A percentile compares a stretch with the other conserved stretches of the same genome.
Evolutionary conservation across 2,329 filamentous ascomycete genomes (phyloP).

Genomic region (Neofusicoccum parvum): DNA sequence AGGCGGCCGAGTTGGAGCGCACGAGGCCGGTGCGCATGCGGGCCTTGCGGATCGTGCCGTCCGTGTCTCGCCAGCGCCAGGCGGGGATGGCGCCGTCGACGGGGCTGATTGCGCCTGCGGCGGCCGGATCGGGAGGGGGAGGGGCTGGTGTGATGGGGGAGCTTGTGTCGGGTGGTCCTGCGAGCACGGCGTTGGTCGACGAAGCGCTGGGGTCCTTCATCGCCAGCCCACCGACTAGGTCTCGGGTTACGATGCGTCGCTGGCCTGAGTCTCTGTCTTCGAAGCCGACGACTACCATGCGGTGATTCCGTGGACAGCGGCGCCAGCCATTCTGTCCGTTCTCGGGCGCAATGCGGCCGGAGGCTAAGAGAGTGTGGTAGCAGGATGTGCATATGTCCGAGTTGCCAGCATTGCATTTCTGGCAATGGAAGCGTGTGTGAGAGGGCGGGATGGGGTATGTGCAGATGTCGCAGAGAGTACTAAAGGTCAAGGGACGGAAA

Average conservation of each 20-base stretch:
- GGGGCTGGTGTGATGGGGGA: conserved; percentile 21
- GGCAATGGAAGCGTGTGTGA: conserved; percentile 77
- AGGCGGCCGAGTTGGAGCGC: background rate
- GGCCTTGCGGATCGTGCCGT: conserved; percentile 33
- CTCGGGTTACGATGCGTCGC: conserved; percentile 66
- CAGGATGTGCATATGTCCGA: conserved; percentile 84
- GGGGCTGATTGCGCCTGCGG: background rate
- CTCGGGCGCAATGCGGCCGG: conserved; percentile 67
- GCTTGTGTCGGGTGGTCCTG: background rate
- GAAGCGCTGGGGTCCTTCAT: conserved; percentile 61
- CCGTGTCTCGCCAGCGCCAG: conserved; percentile 40
- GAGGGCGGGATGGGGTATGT: conserved; percentile 69
- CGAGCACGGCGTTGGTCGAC: background rate
- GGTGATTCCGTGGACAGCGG: conserved; percentile 75
- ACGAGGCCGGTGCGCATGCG: conserved; percentile 18
- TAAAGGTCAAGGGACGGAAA: conserved; percentile 72
- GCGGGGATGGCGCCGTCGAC: background rate
- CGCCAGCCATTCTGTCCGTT: conserved; percentile 84
- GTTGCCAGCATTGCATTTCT: conserved; percentile 74
- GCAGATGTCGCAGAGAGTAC: conserved; percentile 78
- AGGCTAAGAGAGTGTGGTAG: conserved; percentile 68
- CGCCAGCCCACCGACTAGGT: conserved; percentile 75
- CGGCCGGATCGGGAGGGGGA: conserved; percentile 22
- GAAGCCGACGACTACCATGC: conserved; percentile 82
- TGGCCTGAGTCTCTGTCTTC: conserved; percentile 68